A percentile compares a stretch with the other conserved stretches of the same genome.
These are phyloP conservation scores for Aspergillaceae sp. DNA, from an alignment of 2,329 filamentous ascomycete species.

Conservation along the genomic window DNA sequence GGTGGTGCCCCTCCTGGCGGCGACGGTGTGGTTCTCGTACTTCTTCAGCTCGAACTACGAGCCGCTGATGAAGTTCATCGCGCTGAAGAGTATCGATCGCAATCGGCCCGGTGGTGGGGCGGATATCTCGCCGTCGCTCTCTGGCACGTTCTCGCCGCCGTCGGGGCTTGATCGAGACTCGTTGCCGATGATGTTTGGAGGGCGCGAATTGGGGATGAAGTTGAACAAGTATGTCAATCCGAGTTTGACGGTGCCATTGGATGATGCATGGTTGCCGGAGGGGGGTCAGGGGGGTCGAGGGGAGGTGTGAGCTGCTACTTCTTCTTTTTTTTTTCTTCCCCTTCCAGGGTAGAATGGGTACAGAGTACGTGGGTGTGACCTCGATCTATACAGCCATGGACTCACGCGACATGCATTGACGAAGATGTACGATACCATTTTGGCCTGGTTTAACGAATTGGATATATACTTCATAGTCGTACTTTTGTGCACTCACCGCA, in stretches of 20 bases:
- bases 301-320: not conserved
- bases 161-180: conserved; percentile 37
- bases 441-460: no score
- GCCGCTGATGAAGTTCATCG: conserved; percentile 86
- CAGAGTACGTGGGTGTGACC: no score
- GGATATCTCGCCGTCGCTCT: conserved; percentile 29
- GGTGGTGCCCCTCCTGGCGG: conserved; percentile 65
- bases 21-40: conserved; percentile 82
- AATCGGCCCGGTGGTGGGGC: conserved; percentile 42
- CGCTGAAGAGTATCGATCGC: conserved; percentile 71
- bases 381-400: no score
- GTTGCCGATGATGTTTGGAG: conserved; percentile 32
- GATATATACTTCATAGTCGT: no score
- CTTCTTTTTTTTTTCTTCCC: no score
- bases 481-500: no score
- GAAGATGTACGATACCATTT: no score
- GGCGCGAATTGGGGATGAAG: conserved; percentile 30
- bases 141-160: conserved; percentile 31
- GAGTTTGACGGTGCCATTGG: conserved; percentile 36
- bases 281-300: not conserved
- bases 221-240: conserved; percentile 42
- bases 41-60: conserved; percentile 74
- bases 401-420: no score
- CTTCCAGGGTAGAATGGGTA: no score
- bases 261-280: conserved; percentile 38